phyloP scores from a whole-genome alignment of 306 rosid genomes.

The Canavalia gladiata region DNA sequence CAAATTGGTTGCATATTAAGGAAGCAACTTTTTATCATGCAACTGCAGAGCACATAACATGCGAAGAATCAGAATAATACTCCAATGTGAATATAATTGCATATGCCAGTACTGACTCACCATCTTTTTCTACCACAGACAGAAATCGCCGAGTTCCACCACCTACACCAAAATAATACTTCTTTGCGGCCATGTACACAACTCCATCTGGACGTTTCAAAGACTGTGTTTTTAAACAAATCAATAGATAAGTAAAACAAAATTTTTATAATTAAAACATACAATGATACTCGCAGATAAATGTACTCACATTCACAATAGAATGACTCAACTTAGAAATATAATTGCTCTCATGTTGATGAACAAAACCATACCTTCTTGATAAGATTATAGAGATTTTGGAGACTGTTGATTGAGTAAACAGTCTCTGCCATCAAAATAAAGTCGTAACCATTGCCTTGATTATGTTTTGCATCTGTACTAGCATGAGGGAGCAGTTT shows the following conservation, averaged over 20 bases:
- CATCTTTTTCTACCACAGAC: slow-evolving; percentile 82
- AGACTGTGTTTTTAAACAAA: slow-evolving; percentile 62
- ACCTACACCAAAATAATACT: slow-evolving; percentile 97
- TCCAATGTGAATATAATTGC: slow-evolving; percentile 12
- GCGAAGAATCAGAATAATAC: neutral
- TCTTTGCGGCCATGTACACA: slow-evolving; percentile 91
- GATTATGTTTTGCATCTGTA: slow-evolving; percentile 36
- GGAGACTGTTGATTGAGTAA: slow-evolving; percentile 76
- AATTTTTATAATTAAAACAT: slow-evolving; percentile 30
- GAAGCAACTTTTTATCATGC: slow-evolving; percentile 11
- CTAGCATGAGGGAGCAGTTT: slow-evolving; percentile 67
- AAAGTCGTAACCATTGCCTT: slow-evolving; percentile 74
- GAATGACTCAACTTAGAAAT: slow-evolving; percentile 22
- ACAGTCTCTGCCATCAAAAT: slow-evolving; percentile 98
- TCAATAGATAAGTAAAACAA: slow-evolving; percentile 40
- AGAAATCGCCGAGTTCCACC: slow-evolving; percentile 85
- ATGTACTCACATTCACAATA: slow-evolving; percentile 17
- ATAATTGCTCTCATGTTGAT: neutral
- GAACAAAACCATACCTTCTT: slow-evolving; percentile 69
- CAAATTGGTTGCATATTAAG: slow-evolving; percentile 15
- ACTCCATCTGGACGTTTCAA: slow-evolving; percentile 65
- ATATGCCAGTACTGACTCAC: slow-evolving; percentile 58
- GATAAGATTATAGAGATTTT: slow-evolving; percentile 78
- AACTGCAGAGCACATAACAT: slow-evolving; percentile 23
- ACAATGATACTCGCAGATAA: slow-evolving; percentile 11